Evolutionary conservation across 2,329 filamentous ascomycete species (phyloP), one percentile per base, ranked within the genome.

Genomic region (Aspergillus versicolor): DNA sequence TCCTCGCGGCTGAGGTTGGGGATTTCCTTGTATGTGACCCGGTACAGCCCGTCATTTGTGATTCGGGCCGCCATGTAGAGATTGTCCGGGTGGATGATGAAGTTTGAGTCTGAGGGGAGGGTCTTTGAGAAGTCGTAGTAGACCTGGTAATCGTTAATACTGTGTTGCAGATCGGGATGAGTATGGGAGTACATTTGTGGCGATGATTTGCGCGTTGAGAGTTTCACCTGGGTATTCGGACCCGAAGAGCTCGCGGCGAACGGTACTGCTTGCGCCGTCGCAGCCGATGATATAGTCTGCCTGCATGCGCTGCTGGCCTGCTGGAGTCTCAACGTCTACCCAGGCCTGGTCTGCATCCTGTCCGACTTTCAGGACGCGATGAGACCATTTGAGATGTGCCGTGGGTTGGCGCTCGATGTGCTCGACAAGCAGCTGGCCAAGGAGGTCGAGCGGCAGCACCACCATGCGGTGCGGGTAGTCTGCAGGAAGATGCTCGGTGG

Each of bases 41-140:
- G 81, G 74, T 85, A 88, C 9, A 88, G 70, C 0, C 83, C 84
- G 53, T 87, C 83, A 2, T 72, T 73, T 1, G 80, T 84, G 60
- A 88, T 83, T 42, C 77, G 80, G 2, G 85, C 84, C 2, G 83
- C 83, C 84, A 88, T 85, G 73, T 83, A 76, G 70, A 83, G 87
- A 64, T 88, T 77, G 21, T 83, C 80, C 0, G 84, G 84, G 61
- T 88, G 79, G 32, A 87, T 77, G 61, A 86, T 82, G 67, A 87
- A 87, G 67, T 85, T 85, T 8, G 60, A 62, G 44, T 69, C 66
- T 47, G 60, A 62, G 52, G 64, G 61, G 17, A 57, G 56, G 50
- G 60, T 65, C 42, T 81, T 81, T 6, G 77, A 73, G 57, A 87
- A 85, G 61, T 85, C 82, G 58, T 87, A 85, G 66, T 86, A 86